Evolutionary conservation across 768 basidiomycete species (phyloP).

Genomic region (Mycena epipterygia): DNA sequence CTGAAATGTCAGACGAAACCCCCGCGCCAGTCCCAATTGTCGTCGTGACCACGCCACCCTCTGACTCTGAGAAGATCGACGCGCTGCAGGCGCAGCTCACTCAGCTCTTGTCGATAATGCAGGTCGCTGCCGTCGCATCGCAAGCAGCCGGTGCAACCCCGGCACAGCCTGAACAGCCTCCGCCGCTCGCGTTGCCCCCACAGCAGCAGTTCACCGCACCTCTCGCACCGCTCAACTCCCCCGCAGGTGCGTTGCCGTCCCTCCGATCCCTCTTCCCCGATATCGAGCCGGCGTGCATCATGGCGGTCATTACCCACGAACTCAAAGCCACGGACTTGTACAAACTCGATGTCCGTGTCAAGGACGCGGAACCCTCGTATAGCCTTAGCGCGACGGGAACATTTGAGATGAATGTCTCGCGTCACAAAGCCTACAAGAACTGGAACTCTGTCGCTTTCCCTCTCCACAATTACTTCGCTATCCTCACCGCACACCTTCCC

Average conservation of each 20-base stretch:
- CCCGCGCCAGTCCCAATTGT: too few relatives aligned
- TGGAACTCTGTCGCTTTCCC: background rate
- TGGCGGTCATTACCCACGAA: slow-evolving; percentile 22
- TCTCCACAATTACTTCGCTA: slow-evolving; percentile 13
- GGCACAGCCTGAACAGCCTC: background rate
- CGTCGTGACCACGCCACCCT: too few relatives aligned
- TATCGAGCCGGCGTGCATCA: slow-evolving; percentile 33
- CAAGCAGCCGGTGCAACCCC: background rate
- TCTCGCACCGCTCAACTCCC: background rate
- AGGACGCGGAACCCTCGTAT: background rate
- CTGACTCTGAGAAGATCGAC: background rate
- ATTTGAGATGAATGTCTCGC: slow-evolving; percentile 14
- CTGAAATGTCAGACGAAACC: background rate
- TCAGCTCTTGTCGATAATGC: background rate
- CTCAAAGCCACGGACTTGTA: slow-evolving; percentile 26
- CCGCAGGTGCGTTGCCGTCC: slow-evolving; percentile 27
- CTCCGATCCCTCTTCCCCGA: slow-evolving; percentile 36
- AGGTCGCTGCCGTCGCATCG: too few relatives aligned
- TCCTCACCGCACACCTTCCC: background rate
- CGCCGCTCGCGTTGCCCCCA: background rate
- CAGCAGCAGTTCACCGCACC: background rate
- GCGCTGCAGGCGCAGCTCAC: background rate
- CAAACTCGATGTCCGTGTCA: background rate
- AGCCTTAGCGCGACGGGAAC: background rate
- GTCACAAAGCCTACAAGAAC: slow-evolving; percentile 19